Percentiles rank a stretch among this genome's conserved stretches.
Evolutionary conservation across 306 rosid species (phyloP).

Genomic region (Medicago lupulina): DNA sequence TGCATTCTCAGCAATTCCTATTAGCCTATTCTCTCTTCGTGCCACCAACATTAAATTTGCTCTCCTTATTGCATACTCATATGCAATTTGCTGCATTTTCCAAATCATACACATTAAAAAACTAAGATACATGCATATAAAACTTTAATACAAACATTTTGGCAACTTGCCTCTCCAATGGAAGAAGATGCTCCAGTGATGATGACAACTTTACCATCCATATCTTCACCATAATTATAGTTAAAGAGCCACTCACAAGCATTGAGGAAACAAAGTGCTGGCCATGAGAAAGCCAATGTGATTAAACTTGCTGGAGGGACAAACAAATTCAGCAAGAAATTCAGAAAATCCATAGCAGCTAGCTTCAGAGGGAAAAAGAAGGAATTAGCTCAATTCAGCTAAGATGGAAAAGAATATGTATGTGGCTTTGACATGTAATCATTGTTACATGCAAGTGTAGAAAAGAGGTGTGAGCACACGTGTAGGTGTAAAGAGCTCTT

Average conservation of each 20-base stretch:
- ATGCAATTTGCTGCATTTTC: conserved; percentile 79
- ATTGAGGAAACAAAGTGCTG: conserved; percentile 71
- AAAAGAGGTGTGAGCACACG: conserved; percentile 48
- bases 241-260: conserved; percentile 75
- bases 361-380: background rate
- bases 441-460: conserved; percentile 33
- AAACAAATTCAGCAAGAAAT: conserved; percentile 64
- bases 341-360: conserved; percentile 56
- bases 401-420: conserved; percentile 11
- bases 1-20: conserved; percentile 71
- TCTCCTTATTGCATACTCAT: conserved; percentile 80
- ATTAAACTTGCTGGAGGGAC: conserved; percentile 77
- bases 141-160: too few species aligned
- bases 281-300: conserved; percentile 83
- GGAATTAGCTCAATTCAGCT: background rate
- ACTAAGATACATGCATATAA: too few species aligned
- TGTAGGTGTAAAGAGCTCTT: conserved; percentile 43
- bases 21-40: conserved; percentile 70
- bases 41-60: conserved; percentile 83
- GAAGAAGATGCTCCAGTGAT: conserved; percentile 97
- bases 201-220: conserved; percentile 78
- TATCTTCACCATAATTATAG: conserved; percentile 45
- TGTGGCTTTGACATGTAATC: background rate
- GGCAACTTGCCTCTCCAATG: conserved; percentile 74
- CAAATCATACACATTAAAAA: background rate